These are phyloP conservation scores for Phytophthora melonis DNA, from an alignment of 352 stramenopile species.

Conservation along the genomic window DNA sequence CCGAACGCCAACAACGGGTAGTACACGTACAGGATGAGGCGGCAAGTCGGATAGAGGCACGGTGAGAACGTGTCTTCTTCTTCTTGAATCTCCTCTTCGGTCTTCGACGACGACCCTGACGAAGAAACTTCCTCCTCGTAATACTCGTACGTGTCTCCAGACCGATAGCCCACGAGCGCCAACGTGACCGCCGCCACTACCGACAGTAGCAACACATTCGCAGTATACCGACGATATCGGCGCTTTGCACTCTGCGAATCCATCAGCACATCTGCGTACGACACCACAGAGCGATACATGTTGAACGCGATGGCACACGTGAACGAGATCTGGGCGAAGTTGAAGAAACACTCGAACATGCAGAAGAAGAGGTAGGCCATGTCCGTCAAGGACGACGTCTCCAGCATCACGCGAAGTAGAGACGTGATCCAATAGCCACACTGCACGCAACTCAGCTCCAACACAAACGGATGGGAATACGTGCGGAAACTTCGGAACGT, in stretches of 20 bases:
- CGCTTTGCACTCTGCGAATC: constrained; percentile 73
- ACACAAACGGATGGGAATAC: constrained; percentile 74
- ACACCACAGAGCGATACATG: constrained; percentile 83
- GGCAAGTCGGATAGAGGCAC: constrained; percentile 73
- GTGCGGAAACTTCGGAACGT: constrained; percentile 80
- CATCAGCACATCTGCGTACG: constrained; percentile 75
- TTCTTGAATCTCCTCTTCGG: constrained; percentile 39
- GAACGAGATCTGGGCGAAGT: constrained; percentile 84
- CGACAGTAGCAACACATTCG: constrained; percentile 76
- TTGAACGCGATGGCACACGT: constrained; percentile 83
- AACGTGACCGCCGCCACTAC: constrained; percentile 66
- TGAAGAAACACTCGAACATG: constrained; percentile 81
- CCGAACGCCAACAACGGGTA: constrained; percentile 76
- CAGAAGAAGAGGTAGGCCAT: constrained; percentile 71
- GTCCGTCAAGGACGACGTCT: constrained; percentile 48
- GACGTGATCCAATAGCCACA: constrained; percentile 80
- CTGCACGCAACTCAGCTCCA: constrained; percentile 74
- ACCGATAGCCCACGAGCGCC: constrained; percentile 64
- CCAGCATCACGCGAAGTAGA: constrained; percentile 69
- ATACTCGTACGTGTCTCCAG: constrained; percentile 32
- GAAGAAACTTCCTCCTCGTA: constrained; percentile 25
- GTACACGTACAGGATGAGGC: constrained; percentile 81
- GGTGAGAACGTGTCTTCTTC: constrained; percentile 59
- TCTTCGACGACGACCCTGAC: constrained; percentile 27
- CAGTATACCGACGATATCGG: constrained; percentile 65